These are phyloP conservation scores for Penicillium sp. DNA, from an alignment of 2,329 filamentous ascomycete species.

Conservation along the genomic window DNA sequence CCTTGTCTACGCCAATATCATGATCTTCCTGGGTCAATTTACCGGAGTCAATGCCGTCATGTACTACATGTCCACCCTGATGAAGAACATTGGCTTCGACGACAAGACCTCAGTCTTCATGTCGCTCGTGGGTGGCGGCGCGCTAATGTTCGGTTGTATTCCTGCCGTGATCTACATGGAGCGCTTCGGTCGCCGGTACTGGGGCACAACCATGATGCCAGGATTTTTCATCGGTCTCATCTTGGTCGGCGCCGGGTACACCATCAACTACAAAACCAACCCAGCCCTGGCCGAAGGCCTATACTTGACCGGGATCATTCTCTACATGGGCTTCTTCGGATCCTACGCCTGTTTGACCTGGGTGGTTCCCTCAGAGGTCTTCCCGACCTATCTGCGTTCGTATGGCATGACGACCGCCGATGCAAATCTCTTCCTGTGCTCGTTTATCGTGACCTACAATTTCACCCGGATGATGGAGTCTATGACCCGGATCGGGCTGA, in stretches of 20 bases:
- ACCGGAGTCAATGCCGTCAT: conserved; percentile 65
- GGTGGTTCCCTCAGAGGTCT: conserved; percentile 64
- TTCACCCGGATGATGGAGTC: conserved; percentile 63
- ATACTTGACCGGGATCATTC: conserved; percentile 55
- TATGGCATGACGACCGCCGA: conserved; percentile 70
- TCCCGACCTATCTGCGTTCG: conserved; percentile 64
- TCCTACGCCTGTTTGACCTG: conserved; percentile 60
- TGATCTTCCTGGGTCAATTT: conserved; percentile 64
- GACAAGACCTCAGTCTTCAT: conserved; percentile 61
- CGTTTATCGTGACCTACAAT: conserved; percentile 70
- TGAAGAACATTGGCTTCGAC: conserved; percentile 63
- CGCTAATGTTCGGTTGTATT: conserved; percentile 61
- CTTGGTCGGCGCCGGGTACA: conserved; percentile 60
- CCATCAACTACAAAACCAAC: conserved; percentile 46
- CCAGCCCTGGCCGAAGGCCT: conserved; percentile 50
- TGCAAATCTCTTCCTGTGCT: conserved; percentile 62
- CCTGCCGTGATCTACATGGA: conserved; percentile 68
- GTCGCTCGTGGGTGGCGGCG: conserved; percentile 65
- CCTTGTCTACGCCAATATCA: conserved; percentile 62
- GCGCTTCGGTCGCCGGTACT: conserved; percentile 63
- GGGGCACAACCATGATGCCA: conserved; percentile 66
- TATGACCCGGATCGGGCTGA: conserved; percentile 61
- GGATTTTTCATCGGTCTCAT: conserved; percentile 66
- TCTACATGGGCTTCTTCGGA: conserved; percentile 65
- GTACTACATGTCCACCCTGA: conserved; percentile 66